phyloP scores from a whole-genome alignment of 495 filamentous ascomycete genomes.

The Penicillium maclennaniae region DNA sequence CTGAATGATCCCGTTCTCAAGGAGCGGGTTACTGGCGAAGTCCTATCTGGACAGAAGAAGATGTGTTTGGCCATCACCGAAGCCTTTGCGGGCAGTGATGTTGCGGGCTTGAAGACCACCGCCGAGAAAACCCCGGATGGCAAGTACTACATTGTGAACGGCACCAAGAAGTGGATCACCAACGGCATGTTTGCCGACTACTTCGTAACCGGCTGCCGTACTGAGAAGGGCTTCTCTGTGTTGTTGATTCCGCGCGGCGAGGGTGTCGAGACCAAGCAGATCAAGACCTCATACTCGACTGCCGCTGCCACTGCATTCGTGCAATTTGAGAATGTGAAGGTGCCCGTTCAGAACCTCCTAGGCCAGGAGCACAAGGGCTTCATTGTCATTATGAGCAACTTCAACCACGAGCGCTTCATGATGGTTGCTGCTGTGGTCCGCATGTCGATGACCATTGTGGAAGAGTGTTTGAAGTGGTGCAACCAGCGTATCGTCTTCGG shows the following conservation, averaged over 20 bases:
- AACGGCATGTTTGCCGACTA: conserved; percentile 83
- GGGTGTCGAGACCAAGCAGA: conserved; percentile 66
- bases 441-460: conserved; percentile 63
- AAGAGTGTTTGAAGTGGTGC: conserved; percentile 86
- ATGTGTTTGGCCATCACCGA: conserved; percentile 86
- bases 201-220: conserved; percentile 78
- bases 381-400: conserved; percentile 82
- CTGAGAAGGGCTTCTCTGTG: conserved; percentile 77
- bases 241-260: conserved; percentile 71
- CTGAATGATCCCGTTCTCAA: conserved; percentile 63
- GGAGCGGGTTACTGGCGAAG: conserved; percentile 63
- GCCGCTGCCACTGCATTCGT: conserved; percentile 76
- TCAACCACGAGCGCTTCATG: conserved; percentile 78
- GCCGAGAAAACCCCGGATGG: conserved; percentile 78
- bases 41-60: conserved; percentile 78
- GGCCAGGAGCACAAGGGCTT: conserved; percentile 86
- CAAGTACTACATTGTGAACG: conserved; percentile 81
- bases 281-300: conserved; percentile 84
- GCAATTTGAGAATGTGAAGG: conserved; percentile 83
- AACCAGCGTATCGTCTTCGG: conserved; percentile 85
- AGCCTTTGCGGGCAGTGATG: conserved; percentile 85
- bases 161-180: conserved; percentile 93
- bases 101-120: conserved; percentile 77
- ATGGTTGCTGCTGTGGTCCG: conserved; percentile 65
- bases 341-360: conserved; percentile 73